Evolutionary conservation across 2,329 filamentous ascomycete species (phyloP).

Genomic region (Leptodontidium sp.): DNA sequence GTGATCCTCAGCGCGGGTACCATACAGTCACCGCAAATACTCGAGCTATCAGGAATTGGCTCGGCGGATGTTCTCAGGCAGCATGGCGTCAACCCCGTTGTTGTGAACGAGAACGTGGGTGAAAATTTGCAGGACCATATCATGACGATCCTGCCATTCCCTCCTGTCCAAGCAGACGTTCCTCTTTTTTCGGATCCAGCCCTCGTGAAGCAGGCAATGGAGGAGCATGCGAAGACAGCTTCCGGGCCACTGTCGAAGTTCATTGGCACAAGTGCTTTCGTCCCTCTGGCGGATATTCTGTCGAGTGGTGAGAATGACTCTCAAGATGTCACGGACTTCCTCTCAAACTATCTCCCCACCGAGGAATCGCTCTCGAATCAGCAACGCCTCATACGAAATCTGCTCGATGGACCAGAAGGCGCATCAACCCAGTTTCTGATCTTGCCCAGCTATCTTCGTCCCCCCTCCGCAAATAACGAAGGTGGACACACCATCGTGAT

Average conservation of each 20-base stretch:
- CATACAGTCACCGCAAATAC: constrained; percentile 55
- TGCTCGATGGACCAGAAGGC: constrained; percentile 44
- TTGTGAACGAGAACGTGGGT: constrained; percentile 67
- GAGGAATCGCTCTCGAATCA: not conserved
- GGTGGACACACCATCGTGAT: constrained; percentile 32
- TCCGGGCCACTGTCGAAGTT: constrained; percentile 47
- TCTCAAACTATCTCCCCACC: not conserved
- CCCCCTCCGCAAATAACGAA: constrained; percentile 55
- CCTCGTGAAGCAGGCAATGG: not conserved
- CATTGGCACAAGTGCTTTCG: constrained; percentile 20
- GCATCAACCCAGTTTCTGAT: constrained; percentile 42
- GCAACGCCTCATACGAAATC: not conserved
- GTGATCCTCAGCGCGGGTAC: constrained; percentile 57
- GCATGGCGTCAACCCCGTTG: constrained; percentile 58
- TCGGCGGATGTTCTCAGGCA: constrained; percentile 47
- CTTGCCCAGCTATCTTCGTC: constrained; percentile 15
- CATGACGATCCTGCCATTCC: constrained; percentile 14
- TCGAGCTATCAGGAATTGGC: constrained; percentile 56
- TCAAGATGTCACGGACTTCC: not conserved
- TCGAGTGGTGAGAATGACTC: constrained; percentile 28
- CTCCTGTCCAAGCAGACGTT: not conserved
- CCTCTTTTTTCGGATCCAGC: not conserved
- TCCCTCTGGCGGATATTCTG: constrained; percentile 46
- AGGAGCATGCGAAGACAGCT: constrained; percentile 27
- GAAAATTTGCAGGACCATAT: constrained; percentile 61